Evolutionary conservation across 495 filamentous ascomycete genomes (phyloP).

Genomic region (Lichenothelia convexa): DNA sequence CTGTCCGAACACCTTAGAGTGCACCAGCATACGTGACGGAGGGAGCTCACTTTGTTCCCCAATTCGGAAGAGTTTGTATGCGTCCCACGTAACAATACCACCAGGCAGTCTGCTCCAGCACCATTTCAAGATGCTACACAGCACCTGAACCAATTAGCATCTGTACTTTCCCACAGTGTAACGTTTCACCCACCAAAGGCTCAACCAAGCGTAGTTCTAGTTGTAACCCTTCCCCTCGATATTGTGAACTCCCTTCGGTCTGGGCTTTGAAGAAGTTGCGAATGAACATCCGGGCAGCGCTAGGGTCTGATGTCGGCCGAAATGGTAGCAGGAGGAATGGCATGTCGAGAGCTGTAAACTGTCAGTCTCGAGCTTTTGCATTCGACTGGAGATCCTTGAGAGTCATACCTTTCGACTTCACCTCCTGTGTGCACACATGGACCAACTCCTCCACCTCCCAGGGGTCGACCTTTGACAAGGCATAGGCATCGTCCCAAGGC

Average conservation of each 20-base stretch:
- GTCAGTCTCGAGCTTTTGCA: not conserved
- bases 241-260: constrained; percentile 16
- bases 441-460: constrained; percentile 84
- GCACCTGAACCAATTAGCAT: constrained; percentile 38
- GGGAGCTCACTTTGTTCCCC: constrained; percentile 66
- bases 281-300: constrained; percentile 76
- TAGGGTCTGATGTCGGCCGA: constrained; percentile 78
- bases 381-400: not conserved
- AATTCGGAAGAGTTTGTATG: constrained; percentile 87
- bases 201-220: constrained; percentile 88
- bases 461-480: constrained; percentile 65
- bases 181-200: constrained; percentile 52
- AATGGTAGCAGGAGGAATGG: constrained; percentile 95
- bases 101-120: constrained; percentile 90
- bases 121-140: constrained; percentile 93
- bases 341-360: constrained; percentile 52
- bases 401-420: constrained; percentile 78
- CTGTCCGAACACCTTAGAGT: constrained; percentile 26
- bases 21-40: not conserved
- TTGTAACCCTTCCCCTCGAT: constrained; percentile 45
- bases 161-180: constrained; percentile 8
- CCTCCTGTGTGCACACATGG: constrained; percentile 65
- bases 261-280: constrained; percentile 69
- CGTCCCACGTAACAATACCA: constrained; percentile 91
- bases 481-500: constrained; percentile 79